These are phyloP conservation scores for Pluteus cervinus DNA, from an alignment of 768 basidiomycete species.

Conservation along the genomic window DNA sequence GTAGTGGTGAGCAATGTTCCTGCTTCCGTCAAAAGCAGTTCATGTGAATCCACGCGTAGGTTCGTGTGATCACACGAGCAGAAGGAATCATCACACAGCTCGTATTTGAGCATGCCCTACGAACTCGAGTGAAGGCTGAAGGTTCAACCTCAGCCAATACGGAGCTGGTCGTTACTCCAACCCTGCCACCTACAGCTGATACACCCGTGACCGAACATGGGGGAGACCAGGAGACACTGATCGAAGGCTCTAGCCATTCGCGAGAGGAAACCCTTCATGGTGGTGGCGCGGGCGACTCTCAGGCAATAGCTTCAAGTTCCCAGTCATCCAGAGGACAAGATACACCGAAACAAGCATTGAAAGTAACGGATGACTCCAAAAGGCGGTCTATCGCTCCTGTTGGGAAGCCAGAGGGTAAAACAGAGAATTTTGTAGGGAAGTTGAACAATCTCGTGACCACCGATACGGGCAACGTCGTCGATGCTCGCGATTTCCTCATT, in stretches of 20 bases:
- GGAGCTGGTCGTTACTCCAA: constrained; percentile 1
- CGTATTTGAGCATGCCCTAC: constrained; percentile 42
- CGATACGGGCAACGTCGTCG: constrained; percentile 39
- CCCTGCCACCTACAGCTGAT: constrained; percentile 7
- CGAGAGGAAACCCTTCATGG: too few relatives aligned
- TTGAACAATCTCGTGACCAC: constrained; percentile 75
- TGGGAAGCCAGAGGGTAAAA: constrained; percentile 16
- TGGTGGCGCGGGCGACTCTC: too few relatives aligned
- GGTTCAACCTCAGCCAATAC: constrained; percentile 10
- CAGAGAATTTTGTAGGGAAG: constrained; percentile 57
- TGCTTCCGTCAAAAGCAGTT: not conserved
- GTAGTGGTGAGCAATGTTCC: constrained; percentile 26
- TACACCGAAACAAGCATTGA: constrained; percentile 3
- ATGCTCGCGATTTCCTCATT: constrained; percentile 29
- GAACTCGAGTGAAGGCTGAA: constrained; percentile 54
- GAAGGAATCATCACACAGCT: constrained; percentile 40
- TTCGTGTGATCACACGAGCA: too few relatives aligned
- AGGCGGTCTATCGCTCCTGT: constrained; percentile 2
- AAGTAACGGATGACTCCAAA: constrained; percentile 1
- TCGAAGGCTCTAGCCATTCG: too few relatives aligned
- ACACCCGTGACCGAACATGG: constrained; percentile 5
- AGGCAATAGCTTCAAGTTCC: too few relatives aligned
- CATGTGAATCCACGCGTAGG: too few relatives aligned
- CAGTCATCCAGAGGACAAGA: too few relatives aligned
- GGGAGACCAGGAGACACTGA: too few relatives aligned